Conservation (phyloP, 169 alveolate species). For the Amoebophrya sp. region DNA sequence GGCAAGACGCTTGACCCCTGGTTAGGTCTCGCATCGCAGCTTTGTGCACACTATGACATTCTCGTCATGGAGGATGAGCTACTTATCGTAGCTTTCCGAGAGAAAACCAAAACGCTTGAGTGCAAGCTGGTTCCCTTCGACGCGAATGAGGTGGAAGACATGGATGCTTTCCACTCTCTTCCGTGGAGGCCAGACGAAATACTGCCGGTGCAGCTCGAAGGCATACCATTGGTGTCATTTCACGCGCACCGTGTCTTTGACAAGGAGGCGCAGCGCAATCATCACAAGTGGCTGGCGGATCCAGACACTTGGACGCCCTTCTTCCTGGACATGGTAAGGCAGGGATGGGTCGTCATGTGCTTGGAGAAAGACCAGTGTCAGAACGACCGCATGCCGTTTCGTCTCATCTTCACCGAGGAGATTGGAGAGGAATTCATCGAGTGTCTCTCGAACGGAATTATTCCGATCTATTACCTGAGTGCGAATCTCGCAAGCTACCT, state of each 20-base stretch:
- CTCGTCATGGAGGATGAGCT: background rate
- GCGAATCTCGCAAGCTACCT: background rate
- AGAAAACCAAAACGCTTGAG: background rate
- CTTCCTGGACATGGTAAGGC: background rate
- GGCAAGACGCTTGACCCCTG: background rate
- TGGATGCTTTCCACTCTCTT: background rate
- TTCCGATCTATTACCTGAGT: background rate
- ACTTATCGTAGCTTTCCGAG: background rate
- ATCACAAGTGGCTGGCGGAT: background rate
- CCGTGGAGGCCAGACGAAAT: constrained; percentile 21
- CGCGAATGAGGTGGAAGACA: background rate
- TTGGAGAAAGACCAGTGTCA: background rate
- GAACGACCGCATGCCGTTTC: constrained; percentile 22
- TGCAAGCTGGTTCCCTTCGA: constrained; percentile 12
- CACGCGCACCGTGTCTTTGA: background rate
- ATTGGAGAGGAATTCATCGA: constrained; percentile 11
- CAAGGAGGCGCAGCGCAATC: constrained; percentile 22
- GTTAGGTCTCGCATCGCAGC: background rate
- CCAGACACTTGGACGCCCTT: background rate
- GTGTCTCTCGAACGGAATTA: background rate
- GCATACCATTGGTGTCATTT: background rate
- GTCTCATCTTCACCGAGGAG: constrained; percentile 9
- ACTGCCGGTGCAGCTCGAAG: background rate
- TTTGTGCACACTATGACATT: background rate
- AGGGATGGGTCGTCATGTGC: background rate